Percentiles rank a stretch among this genome's conserved stretches.
These are phyloP conservation scores for Microbotryum intermedium DNA, from an alignment of 1,284 basidiomycete genomes.

Conservation along the genomic window DNA sequence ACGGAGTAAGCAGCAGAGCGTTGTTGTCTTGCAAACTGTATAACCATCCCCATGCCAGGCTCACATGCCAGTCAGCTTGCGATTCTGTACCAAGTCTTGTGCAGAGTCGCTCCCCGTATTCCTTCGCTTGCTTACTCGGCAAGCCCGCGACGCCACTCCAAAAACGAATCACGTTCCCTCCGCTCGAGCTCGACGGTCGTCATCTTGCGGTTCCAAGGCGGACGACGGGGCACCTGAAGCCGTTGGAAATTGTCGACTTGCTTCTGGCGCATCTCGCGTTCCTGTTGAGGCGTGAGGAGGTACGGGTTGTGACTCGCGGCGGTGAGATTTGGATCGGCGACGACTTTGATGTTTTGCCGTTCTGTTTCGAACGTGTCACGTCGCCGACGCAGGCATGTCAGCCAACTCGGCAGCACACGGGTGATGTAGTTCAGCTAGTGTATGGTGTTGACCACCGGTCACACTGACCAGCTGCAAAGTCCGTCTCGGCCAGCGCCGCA, in stretches of 20 bases:
- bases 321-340: slow-evolving; percentile 54
- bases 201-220: slow-evolving; percentile 73
- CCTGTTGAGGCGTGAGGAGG: slow-evolving; percentile 74
- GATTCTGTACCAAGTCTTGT: too few relatives aligned
- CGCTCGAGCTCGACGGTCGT: slow-evolving; percentile 67
- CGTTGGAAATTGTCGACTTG: slow-evolving; percentile 64
- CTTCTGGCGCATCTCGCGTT: slow-evolving; percentile 60
- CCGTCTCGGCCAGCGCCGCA: slow-evolving; percentile 84
- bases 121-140: slow-evolving; percentile 56
- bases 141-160: slow-evolving; percentile 84
- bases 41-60: too few relatives aligned
- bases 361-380: slow-evolving; percentile 47
- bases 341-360: slow-evolving; percentile 82
- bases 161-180: slow-evolving; percentile 76
- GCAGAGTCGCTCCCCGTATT: background rate
- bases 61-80: too few relatives aligned
- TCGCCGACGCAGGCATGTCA: background rate
- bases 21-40: slow-evolving; percentile 65
- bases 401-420: background rate
- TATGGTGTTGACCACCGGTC: too few relatives aligned
- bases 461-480: slow-evolving; percentile 85
- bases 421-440: background rate
- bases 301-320: slow-evolving; percentile 64
- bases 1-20: slow-evolving; percentile 78
- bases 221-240: slow-evolving; percentile 69